Evolutionary conservation across 176 grass and related monocot species (phyloP), one percentile per base, ranked within the genome.

Genomic region (Hordeum marinum): DNA sequence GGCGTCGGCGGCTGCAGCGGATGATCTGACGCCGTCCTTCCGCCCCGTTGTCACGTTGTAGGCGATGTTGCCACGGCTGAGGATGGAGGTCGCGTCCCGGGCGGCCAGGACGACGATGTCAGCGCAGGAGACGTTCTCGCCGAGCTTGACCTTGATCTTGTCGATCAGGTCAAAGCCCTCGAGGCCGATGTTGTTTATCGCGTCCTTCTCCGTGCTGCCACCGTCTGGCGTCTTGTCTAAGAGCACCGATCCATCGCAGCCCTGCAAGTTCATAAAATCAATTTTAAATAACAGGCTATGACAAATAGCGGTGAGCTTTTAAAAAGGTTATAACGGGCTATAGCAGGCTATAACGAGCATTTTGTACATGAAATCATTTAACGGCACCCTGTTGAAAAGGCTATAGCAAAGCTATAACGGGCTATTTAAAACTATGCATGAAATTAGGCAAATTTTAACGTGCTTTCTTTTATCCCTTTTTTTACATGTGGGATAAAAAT

Each of bases 201-300:
- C 80, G 2, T 17, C 21, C 65, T 92, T 87, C 91, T 92, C 91
- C 0, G 87, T 66, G 27, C 11, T 13, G n/a, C 68, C 13, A 4
- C 50, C 69, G 20, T 89, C 87, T 8, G 15, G 48, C 14, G 46
- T 17, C 46, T 15, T 50, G 46, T 50, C 46, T 50, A 92, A 21
- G 8, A 92, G 77, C 23, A 92, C 87, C 0, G 91, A 92, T 23
- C 62, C 91, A 11, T 92, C 87, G 26, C 91, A 92, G 23, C 91
- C 87, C 84, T 84, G 27, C 67, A 82, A 14, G 31, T 40, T 6
- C 46, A 6, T n/a, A n/a, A n/a, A n/a, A n/a, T n/a, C n/a, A n/a
- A n/a, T n/a, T n/a, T n/a, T n/a, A n/a, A n/a, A n/a, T n/a, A n/a
- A n/a, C n/a, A n/a, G n/a, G n/a, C n/a, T n/a, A n/a, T n/a, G n/a